Evolutionary conservation across 176 grass and related monocot species (phyloP), one percentile per base, ranked within the genome.

Genomic region (Rhipidocladum racemiflorum): DNA sequence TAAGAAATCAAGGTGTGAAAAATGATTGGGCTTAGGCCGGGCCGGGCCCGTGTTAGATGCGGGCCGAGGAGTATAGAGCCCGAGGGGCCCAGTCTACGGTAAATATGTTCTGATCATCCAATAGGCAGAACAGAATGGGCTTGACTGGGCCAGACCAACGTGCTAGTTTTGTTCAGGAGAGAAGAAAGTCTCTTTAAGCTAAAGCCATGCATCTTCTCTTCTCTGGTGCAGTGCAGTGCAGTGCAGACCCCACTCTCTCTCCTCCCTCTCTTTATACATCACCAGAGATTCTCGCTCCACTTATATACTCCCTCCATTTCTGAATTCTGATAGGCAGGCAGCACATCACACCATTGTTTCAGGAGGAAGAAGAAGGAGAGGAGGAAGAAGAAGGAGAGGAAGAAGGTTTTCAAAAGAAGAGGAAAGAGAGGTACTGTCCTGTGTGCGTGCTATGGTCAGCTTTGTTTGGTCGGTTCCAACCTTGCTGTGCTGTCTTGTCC

Each of bases 131-230:
- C 4, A 38, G 36, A 38, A 23, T 59, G 61, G 72, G 62, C 82
- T 63, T 76, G 82, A 56, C 61, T 68, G 82, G 61, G 73, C 72
- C 7, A 61, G 42, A 49, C 35, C 50, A 40, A 51, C 2, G 30
- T 63, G 68, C 2, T 60, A 42, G 29, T 21, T 0, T 49, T 24
- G 20, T 39, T 77, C n/a, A n/a, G n/a, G n/a, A n/a, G n/a, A n/a
- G 9, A 65, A 38, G 20, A 68, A 85, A 79, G 80, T 42, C 62
- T 11, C 73, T 86, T 86, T 86, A 65, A 70, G 7, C 50, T 65
- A 55, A 51, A 89, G 76, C 46, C 85, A 89, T 93, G 72, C 87
- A 89, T n/a, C n/a, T n/a, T 75, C 86, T 81, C 84, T 55, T n/a
- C 4, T 45, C 25, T 46, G 12, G 3, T 30, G 61, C 42, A 7